A percentile compares a stretch with the other conserved stretches of the same genome.
These are phyloP conservation scores for Tillandsia leiboldiana DNA, from an alignment of 176 grass and related monocot species.

Conservation along the genomic window DNA sequence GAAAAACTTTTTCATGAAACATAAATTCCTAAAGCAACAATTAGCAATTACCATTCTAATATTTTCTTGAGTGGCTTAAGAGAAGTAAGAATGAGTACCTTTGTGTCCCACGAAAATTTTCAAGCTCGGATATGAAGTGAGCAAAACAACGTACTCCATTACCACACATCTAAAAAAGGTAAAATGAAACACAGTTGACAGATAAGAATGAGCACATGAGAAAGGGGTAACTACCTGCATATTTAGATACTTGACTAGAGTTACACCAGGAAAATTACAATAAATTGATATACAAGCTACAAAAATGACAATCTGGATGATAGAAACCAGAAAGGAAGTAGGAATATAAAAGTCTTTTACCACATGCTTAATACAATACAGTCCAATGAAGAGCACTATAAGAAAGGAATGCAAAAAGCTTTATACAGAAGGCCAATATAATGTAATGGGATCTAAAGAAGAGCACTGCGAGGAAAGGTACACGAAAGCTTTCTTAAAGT, in stretches of 20 bases:
- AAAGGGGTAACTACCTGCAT: too few species aligned
- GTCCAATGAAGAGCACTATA: conserved; percentile 1
- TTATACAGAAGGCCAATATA: conserved; percentile 2
- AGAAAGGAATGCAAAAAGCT: conserved; percentile 6
- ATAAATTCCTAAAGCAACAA: too few species aligned
- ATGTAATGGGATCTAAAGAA: too few species aligned
- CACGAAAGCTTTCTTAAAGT: too few species aligned
- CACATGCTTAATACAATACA: too few species aligned
- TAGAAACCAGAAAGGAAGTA: too few species aligned
- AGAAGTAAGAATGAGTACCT: conserved; percentile 32
- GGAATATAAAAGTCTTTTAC: too few species aligned
- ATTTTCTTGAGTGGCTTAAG: neutral
- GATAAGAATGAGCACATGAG: neutral
- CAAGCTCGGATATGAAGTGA: conserved; percentile 73
- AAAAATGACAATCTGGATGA: too few species aligned
- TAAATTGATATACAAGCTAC: too few species aligned
- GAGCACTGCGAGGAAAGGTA: too few species aligned
- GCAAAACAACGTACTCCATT: conserved; percentile 93
- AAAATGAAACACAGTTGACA: neutral
- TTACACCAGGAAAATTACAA: too few species aligned
- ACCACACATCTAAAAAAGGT: conserved; percentile 77
- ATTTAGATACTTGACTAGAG: too few species aligned
- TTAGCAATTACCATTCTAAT: neutral
- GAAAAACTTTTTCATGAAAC: neutral
- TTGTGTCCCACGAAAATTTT: conserved; percentile 67